A percentile compares a stretch with the other conserved stretches of the same genome.
Conservation (phyloP, 2,329 filamentous ascomycete genomes). For the Hymenoscyphus infarciens region DNA sequence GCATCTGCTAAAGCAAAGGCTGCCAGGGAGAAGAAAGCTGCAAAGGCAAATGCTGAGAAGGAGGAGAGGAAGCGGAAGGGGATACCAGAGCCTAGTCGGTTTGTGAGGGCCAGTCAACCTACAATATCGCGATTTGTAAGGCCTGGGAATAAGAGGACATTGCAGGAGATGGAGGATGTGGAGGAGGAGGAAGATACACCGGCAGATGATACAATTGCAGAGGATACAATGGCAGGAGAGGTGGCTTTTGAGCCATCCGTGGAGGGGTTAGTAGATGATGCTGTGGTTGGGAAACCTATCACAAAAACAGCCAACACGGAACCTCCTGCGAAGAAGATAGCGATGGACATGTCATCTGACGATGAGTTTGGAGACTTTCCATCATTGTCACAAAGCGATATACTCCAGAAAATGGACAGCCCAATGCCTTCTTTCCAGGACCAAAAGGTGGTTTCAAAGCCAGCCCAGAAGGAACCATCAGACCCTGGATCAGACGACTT, state of each 20-base stretch:
- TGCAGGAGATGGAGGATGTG: slow-evolving; percentile 21
- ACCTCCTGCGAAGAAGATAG: slow-evolving; percentile 18
- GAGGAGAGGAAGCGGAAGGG: slow-evolving; percentile 51
- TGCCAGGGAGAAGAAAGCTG: slow-evolving; percentile 53
- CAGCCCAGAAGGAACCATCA: not conserved
- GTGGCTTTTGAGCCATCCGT: not conserved
- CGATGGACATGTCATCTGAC: slow-evolving; percentile 25
- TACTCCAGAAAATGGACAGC: slow-evolving; percentile 26
- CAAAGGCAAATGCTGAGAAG: slow-evolving; percentile 47
- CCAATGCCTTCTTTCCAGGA: slow-evolving; percentile 14
- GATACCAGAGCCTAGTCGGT: slow-evolving; percentile 46
- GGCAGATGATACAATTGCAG: slow-evolving; percentile 9
- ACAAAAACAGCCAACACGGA: not conserved
- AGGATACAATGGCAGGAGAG: slow-evolving; percentile 1
- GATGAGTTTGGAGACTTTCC: slow-evolving; percentile 36
- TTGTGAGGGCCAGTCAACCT: slow-evolving; percentile 53
- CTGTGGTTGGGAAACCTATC: not conserved
- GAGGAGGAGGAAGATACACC: slow-evolving; percentile 22
- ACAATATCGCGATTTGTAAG: slow-evolving; percentile 53
- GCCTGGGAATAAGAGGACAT: slow-evolving; percentile 23
- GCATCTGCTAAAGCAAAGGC: slow-evolving; percentile 48
- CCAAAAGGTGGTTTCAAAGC: not conserved
- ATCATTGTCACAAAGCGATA: slow-evolving; percentile 29
- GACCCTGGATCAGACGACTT: slow-evolving; percentile 33
- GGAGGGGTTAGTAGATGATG: not conserved